These are phyloP conservation scores for Diutina neorugosa DNA, from an alignment of 1,139 yeast genomes.

Conservation along the genomic window DNA sequence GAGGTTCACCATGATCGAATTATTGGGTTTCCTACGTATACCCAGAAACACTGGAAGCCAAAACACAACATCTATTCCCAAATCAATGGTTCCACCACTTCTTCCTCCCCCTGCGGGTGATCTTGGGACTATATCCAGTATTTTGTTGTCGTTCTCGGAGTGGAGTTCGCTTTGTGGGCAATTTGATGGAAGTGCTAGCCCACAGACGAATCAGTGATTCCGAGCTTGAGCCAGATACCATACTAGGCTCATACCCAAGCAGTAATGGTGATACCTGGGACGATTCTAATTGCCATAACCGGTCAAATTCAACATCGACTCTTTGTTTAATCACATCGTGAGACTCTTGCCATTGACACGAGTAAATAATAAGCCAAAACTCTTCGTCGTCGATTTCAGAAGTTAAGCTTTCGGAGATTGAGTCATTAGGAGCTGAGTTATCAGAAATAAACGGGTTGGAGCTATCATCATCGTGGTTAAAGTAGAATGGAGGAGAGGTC, in stretches of 20 bases:
- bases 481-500: neutral
- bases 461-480: neutral
- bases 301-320: neutral
- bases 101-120: neutral
- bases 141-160: neutral
- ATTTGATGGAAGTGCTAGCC: neutral
- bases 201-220: neutral
- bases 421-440: neutral
- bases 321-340: neutral
- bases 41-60: neutral
- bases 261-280: neutral
- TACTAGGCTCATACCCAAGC: neutral
- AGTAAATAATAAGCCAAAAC: neutral
- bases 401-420: neutral
- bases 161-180: neutral
- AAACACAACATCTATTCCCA: neutral
- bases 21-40: neutral
- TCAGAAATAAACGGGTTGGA: neutral
- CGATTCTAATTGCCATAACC: neutral
- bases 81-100: neutral
- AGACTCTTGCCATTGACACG: neutral
- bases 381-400: neutral
- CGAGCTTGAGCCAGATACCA: neutral
- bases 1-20: neutral
- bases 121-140: neutral